Conservation (phyloP, 345 rosid genomes). For the Melaleuca quinquenervia region DNA sequence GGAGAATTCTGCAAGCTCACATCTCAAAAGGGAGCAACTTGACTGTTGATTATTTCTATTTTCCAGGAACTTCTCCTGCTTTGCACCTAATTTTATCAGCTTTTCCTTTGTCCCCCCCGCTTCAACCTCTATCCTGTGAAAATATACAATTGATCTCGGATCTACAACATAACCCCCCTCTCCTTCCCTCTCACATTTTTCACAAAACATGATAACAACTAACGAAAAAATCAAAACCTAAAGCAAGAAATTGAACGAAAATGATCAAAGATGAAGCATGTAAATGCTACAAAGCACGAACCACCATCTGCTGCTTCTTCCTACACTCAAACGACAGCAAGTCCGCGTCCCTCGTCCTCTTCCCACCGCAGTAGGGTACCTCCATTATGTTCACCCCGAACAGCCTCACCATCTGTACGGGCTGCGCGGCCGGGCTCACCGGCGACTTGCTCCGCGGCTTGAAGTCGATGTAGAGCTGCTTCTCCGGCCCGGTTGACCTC, state of each 20-base stretch:
- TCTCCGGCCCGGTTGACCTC: slow-evolving; percentile 64
- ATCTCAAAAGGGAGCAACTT: not conserved
- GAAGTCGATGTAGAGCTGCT: slow-evolving; percentile 69
- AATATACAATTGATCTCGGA: not conserved
- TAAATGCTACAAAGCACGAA: slow-evolving; percentile 49
- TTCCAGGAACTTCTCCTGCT: not conserved
- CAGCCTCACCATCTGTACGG: slow-evolving; percentile 54
- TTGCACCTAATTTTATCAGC: not conserved
- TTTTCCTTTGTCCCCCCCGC: not conserved
- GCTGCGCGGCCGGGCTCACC: slow-evolving; percentile 1
- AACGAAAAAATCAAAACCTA: not conserved
- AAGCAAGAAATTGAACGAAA: not conserved
- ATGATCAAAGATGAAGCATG: not conserved
- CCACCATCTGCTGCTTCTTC: slow-evolving; percentile 68
- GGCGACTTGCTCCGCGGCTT: slow-evolving; percentile 21
- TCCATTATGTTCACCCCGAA: slow-evolving; percentile 84
- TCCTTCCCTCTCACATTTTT: not conserved
- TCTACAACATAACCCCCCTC: not conserved
- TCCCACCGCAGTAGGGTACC: slow-evolving; percentile 27
- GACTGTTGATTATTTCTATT: not conserved
- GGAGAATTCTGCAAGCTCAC: not conserved
- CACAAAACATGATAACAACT: not conserved
- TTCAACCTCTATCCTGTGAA: not conserved
- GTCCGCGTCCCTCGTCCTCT: slow-evolving; percentile 54
- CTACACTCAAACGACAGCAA: slow-evolving; percentile 37